A percentile compares a stretch with the other conserved stretches of the same genome.
Conservation (phyloP, 169 alveolate species). For the Perkinsus marinus region DNA sequence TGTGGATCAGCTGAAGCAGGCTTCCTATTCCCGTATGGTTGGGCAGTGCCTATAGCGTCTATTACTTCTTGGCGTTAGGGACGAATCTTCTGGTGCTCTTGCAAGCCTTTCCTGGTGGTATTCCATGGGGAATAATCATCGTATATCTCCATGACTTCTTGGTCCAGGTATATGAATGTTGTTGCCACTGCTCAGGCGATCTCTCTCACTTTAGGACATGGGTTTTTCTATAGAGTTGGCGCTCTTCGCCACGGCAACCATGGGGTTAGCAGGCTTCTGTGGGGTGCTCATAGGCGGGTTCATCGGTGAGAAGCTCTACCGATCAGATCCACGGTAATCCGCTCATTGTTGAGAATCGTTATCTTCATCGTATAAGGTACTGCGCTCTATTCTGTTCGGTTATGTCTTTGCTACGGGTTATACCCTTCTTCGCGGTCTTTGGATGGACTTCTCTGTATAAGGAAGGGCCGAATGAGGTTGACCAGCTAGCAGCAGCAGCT, state of each 20-base stretch:
- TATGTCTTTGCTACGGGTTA: not conserved
- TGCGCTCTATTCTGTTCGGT: not conserved
- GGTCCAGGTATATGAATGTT: not conserved
- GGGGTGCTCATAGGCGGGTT: slow-evolving; percentile 24
- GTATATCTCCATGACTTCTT: slow-evolving; percentile 21
- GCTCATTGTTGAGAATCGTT: not conserved
- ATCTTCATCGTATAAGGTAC: not conserved
- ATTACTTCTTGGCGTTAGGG: not conserved
- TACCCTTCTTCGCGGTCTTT: slow-evolving; percentile 1
- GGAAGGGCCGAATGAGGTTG: slow-evolving; percentile 2
- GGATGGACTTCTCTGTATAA: slow-evolving; percentile 1
- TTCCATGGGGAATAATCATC: slow-evolving; percentile 27
- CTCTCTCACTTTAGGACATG: not conserved
- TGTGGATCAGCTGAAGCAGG: not conserved
- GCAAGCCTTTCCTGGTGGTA: slow-evolving; percentile 27
- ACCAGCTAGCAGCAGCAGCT: not conserved
- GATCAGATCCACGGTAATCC: not conserved
- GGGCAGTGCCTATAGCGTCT: not conserved
- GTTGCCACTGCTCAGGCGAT: not conserved
- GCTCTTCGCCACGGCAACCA: not conserved
- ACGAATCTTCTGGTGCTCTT: not conserved
- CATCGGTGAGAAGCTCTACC: slow-evolving; percentile 16
- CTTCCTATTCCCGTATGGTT: not conserved
- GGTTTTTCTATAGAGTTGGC: not conserved
- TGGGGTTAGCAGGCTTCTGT: slow-evolving; percentile 4